Evolutionary conservation across 331 rosid genomes (phyloP).

Genomic region (Arachis monticola): DNA sequence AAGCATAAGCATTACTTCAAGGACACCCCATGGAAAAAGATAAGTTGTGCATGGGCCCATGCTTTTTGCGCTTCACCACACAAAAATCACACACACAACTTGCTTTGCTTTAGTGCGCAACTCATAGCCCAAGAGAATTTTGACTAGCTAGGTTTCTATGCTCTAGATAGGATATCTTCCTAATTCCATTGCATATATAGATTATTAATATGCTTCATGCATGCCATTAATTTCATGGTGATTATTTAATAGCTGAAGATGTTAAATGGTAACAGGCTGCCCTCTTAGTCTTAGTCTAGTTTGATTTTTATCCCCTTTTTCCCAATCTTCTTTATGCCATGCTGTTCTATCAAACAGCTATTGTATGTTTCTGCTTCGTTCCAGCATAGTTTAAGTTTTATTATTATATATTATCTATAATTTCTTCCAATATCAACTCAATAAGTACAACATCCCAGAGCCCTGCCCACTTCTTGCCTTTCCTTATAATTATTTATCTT

Average conservation of each 20-base stretch:
- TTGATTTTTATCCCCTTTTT: constrained; percentile 29
- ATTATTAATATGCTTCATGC: constrained; percentile 33
- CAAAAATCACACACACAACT: constrained; percentile 29
- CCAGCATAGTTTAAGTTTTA: neutral
- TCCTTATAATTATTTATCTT: too few relatives aligned
- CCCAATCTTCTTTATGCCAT: constrained; percentile 28
- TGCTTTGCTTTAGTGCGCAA: constrained; percentile 30
- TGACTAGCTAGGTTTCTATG: constrained; percentile 45
- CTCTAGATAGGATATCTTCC: constrained; percentile 40
- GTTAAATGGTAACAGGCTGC: constrained; percentile 46
- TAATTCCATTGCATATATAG: constrained; percentile 18
- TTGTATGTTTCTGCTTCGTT: too few relatives aligned
- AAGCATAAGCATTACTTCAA: constrained; percentile 62
- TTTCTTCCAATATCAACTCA: too few relatives aligned
- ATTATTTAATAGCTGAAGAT: constrained; percentile 18
- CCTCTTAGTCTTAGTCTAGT: constrained; percentile 24
- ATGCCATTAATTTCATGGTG: neutral
- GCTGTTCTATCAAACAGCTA: neutral
- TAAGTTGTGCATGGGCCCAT: constrained; percentile 57
- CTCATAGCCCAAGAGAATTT: constrained; percentile 44
- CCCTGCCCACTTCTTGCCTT: too few relatives aligned
- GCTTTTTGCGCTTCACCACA: constrained; percentile 53
- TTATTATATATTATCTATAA: neutral
- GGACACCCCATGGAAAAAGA: constrained; percentile 46
- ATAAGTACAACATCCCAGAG: too few relatives aligned